Base-by-base conservation (phyloP, 305 asterid species). In the Rubia tinctorum region DNA sequence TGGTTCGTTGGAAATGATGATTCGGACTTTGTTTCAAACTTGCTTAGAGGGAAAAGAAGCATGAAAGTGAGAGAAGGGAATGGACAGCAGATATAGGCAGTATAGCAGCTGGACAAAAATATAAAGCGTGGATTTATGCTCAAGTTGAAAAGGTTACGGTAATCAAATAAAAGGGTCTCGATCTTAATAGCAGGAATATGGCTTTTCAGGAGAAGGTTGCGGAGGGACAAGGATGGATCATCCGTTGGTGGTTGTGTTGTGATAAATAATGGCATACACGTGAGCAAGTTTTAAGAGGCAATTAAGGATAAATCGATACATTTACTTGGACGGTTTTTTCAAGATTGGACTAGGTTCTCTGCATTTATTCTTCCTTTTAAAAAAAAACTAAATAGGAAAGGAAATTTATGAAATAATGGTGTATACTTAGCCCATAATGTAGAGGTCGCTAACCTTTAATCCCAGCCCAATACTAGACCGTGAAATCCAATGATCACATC, bases 21-120 rank as follows among this genome's bases (percentile, higher is more conserved):
- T 88, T 71, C 76, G 80, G 85, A 79, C 80, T 79, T 80, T 82
- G 76, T 85, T 92, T 87, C 83, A 87, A 88, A 93, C 82, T 87
- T 77, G 73, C 69, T 69, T 79, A 82, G 91, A 77, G 93, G 92
- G 95, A 87, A 90, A 83, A 76, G 80, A 49, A 59, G 49, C 49
- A 83, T 81, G 79, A 81, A 84, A 80, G 75, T 82, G 78, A 78
- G 86, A 84, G 81, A 79, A 69, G 61, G 68, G 44, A 34, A 15
- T 53, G 59, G 59, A 59, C 18, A 77, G 79, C 47, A 82, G 78
- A 27, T 47, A 47, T 8, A 72, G 62, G 43, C 17, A 18, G 18
- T 34, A 76, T 34, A 79, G 81, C 65, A 80, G 78, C 88, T 80
- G 86, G 79, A 79, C 47, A 18, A 13, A 23, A 75, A 25, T 20